Conservation (phyloP, 2,329 filamentous ascomycete species). For the Pseudogymnoascus verrucosus region DNA sequence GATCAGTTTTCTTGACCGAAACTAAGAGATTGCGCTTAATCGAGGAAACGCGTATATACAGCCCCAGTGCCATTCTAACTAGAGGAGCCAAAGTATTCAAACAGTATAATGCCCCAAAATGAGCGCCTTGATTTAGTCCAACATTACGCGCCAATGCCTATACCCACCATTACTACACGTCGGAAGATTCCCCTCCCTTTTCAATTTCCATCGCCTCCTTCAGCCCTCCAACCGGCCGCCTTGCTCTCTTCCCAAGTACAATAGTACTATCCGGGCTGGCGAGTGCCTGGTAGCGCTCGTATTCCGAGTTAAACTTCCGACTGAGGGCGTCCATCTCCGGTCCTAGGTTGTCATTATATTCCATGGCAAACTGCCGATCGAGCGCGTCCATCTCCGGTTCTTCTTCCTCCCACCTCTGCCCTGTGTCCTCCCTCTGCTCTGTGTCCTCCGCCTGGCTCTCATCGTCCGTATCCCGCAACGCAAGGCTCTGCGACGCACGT, state of each 20-base stretch:
- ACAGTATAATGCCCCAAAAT: background rate
- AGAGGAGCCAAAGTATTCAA: background rate
- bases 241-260: conserved; percentile 21
- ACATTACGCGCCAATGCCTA: background rate
- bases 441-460: conserved; percentile 10
- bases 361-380: conserved; percentile 14
- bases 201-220: conserved; percentile 9
- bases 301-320: conserved; percentile 19
- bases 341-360: background rate
- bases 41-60: background rate
- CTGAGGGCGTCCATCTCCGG: conserved; percentile 12
- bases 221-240: conserved; percentile 13
- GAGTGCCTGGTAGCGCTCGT: conserved; percentile 24
- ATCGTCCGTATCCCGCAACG: conserved; percentile 8
- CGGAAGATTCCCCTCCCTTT: background rate
- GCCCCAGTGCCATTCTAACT: background rate
- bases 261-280: conserved; percentile 19
- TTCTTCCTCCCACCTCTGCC: conserved; percentile 17
- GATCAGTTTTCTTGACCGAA: background rate
- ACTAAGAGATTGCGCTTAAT: background rate
- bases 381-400: conserved; percentile 13
- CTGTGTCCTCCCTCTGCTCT: conserved; percentile 15
- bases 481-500: conserved; percentile 4
- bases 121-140: background rate
- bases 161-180: background rate